Evolutionary conservation across 2,329 filamentous ascomycete genomes (phyloP).

Genomic region (Tolypocladium capitatum): DNA sequence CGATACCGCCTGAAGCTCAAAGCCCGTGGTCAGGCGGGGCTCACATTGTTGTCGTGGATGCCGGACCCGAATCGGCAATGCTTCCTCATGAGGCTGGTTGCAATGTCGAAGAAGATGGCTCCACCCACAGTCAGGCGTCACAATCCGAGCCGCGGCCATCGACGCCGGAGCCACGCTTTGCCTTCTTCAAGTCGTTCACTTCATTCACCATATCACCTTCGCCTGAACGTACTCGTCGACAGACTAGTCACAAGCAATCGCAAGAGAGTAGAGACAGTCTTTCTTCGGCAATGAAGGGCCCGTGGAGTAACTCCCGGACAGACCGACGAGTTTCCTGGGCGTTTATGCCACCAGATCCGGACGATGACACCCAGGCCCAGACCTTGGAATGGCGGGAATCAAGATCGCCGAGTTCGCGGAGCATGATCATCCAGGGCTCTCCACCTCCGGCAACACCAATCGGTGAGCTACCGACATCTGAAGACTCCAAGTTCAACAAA

Average conservation of each 20-base stretch:
- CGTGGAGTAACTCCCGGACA: slow-evolving; percentile 14
- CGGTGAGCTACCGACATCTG: slow-evolving; percentile 19
- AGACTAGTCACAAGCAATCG: slow-evolving; percentile 6
- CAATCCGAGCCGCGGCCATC: slow-evolving; percentile 10
- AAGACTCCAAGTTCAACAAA: slow-evolving; percentile 27
- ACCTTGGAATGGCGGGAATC: background rate
- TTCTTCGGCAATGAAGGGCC: slow-evolving; percentile 21
- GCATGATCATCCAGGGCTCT: slow-evolving; percentile 19
- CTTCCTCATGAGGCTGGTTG: background rate
- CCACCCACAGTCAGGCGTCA: background rate
- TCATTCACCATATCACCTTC: slow-evolving; percentile 39
- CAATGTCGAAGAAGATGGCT: background rate
- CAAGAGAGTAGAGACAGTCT: slow-evolving; percentile 12
- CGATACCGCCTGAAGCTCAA: slow-evolving; percentile 4
- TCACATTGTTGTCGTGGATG: background rate
- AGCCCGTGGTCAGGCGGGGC: slow-evolving; percentile 9
- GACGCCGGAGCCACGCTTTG: slow-evolving; percentile 33
- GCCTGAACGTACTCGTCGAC: slow-evolving; percentile 19
- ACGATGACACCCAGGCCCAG: background rate
- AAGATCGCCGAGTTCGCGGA: slow-evolving; percentile 3
- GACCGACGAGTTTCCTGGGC: slow-evolving; percentile 25
- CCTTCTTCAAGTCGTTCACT: slow-evolving; percentile 37
- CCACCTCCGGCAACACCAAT: slow-evolving; percentile 28
- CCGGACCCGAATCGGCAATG: background rate
- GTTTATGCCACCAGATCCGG: slow-evolving; percentile 3